phyloP scores from a whole-genome alignment of 2,329 filamentous ascomycete species.

The Xylaria sp. region DNA sequence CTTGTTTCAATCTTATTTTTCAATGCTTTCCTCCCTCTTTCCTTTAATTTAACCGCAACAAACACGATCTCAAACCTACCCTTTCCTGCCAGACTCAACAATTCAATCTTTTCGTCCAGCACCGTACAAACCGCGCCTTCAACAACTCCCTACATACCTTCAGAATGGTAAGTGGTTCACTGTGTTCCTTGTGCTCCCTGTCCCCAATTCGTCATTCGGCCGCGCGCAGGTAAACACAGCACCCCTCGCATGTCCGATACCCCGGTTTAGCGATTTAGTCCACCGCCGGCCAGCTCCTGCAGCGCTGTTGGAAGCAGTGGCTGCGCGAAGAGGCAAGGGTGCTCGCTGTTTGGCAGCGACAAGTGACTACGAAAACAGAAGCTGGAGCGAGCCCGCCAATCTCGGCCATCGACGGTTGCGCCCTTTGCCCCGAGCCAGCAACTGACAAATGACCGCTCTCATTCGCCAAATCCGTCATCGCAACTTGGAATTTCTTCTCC shows the following conservation, averaged over 20 bases:
- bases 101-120: conserved; percentile 21
- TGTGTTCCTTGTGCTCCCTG: background rate
- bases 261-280: conserved; percentile 50
- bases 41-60: conserved; percentile 39
- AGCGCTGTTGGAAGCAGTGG: conserved; percentile 33
- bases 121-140: conserved; percentile 9
- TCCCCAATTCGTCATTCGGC: conserved; percentile 31
- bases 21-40: conserved; percentile 34
- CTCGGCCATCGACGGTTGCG: conserved; percentile 19
- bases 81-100: conserved; percentile 25
- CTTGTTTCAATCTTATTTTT: conserved; percentile 39
- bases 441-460: conserved; percentile 6
- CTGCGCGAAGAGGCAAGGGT: conserved; percentile 37
- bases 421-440: conserved; percentile 25
- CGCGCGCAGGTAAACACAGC: conserved; percentile 43
- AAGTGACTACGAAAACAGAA: conserved; percentile 23
- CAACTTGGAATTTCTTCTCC: conserved; percentile 14
- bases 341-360: conserved; percentile 22
- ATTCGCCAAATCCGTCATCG: conserved; percentile 25
- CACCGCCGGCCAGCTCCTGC: conserved; percentile 31
- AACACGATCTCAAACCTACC: conserved; percentile 45
- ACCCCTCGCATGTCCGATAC: conserved; percentile 47
- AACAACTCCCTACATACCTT: conserved; percentile 8
- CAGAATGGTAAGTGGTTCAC: conserved; percentile 46
- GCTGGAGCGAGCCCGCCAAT: conserved; percentile 34